Conservation (phyloP, 805 yeast species). For the Kodamaea neixiangensis region DNA sequence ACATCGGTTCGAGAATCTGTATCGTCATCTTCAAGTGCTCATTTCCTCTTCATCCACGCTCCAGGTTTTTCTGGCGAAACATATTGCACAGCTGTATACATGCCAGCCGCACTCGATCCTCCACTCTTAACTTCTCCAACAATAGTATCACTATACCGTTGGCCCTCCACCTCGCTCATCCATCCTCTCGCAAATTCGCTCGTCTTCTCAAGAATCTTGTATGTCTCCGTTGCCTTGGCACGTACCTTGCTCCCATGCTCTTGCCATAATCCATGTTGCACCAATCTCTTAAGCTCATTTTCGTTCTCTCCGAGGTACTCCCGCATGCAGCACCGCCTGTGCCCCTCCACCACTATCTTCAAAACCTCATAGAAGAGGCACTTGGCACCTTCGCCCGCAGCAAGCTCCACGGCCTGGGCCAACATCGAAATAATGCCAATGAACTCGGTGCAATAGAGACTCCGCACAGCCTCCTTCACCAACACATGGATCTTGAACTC, state of each 20-base stretch:
- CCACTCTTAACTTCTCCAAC: neutral
- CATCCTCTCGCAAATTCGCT: slow-evolving; percentile 13
- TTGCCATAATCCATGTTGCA: slow-evolving; percentile 38
- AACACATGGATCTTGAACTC: slow-evolving; percentile 19
- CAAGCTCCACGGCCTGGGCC: slow-evolving; percentile 32
- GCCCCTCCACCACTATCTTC: slow-evolving; percentile 23
- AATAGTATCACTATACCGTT: slow-evolving; percentile 6
- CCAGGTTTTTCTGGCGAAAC: neutral
- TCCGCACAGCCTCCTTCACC: slow-evolving; percentile 17
- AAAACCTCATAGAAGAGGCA: slow-evolving; percentile 30
- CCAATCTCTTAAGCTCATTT: slow-evolving; percentile 26
- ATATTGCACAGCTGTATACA: neutral
- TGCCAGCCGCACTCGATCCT: neutral
- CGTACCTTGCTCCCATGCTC: slow-evolving; percentile 24
- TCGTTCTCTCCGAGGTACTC: slow-evolving; percentile 24
- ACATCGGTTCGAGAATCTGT: neutral
- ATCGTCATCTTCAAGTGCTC: too few relatives aligned
- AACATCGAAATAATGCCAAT: slow-evolving; percentile 34
- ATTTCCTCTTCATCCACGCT: neutral
- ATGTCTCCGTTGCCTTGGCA: slow-evolving; percentile 25
- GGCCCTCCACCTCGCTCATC: slow-evolving; percentile 17
- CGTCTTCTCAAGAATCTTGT: slow-evolving; percentile 15
- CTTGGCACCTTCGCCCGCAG: slow-evolving; percentile 14
- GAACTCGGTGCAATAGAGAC: slow-evolving; percentile 32
- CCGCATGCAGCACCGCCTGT: slow-evolving; percentile 36